These are phyloP conservation scores for Chlorella sorokiniana DNA, from an alignment of 139 green algal genomes.

Conservation along the genomic window DNA sequence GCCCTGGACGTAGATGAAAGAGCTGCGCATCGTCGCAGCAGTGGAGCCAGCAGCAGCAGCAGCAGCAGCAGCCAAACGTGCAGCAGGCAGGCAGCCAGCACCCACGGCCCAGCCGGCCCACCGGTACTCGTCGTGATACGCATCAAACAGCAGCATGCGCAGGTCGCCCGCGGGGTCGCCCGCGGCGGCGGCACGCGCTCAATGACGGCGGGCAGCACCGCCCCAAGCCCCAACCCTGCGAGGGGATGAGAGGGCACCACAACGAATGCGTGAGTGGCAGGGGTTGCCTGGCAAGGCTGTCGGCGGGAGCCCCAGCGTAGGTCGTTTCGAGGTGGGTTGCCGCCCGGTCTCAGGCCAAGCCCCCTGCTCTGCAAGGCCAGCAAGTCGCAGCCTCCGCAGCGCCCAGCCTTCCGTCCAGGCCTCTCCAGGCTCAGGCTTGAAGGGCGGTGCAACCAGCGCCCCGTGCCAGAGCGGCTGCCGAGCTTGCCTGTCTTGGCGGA, in stretches of 20 bases:
- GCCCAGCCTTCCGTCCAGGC: too few relatives aligned
- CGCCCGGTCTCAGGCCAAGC: too few relatives aligned
- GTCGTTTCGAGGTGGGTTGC: too few relatives aligned
- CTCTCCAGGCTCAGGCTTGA: too few relatives aligned
- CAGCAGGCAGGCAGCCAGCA: background rate
- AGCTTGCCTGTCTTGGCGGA: slow-evolving; percentile 75
- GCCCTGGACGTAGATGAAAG: too few relatives aligned
- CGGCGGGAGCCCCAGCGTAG: too few relatives aligned
- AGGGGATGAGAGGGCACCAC: background rate
- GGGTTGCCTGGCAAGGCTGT: background rate
- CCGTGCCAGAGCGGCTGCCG: background rate
- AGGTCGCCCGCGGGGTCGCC: slow-evolving; percentile 51
- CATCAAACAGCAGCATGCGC: slow-evolving; percentile 89
- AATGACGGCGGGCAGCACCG: slow-evolving; percentile 79
- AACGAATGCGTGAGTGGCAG: background rate
- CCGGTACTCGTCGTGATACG: slow-evolving; percentile 87
- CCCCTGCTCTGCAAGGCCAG: too few relatives aligned
- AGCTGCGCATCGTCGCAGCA: background rate
- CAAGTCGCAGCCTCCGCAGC: too few relatives aligned
- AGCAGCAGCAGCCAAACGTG: background rate
- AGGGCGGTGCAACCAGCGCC: too few relatives aligned
- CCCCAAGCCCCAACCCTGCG: slow-evolving; percentile 57
- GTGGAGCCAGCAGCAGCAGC: background rate
- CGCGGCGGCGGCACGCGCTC: slow-evolving; percentile 62
- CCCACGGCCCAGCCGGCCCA: background rate